Conservation (phyloP, 2,329 filamentous ascomycete genomes). For the Penicillium glabrum region DNA sequence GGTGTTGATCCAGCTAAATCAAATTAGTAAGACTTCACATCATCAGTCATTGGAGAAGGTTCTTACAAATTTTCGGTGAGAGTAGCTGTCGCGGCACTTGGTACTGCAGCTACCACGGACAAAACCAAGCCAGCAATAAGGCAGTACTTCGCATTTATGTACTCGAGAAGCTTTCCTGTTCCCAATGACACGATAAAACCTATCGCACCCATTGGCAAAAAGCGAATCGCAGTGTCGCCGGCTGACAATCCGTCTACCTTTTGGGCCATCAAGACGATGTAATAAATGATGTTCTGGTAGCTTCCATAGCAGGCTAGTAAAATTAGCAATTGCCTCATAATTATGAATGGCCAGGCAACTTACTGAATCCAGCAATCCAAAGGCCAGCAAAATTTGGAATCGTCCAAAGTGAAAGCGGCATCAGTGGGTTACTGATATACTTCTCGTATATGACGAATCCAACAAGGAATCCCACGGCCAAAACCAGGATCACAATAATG, state of each 20-base stretch:
- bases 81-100: conserved; percentile 28
- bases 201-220: conserved; percentile 43
- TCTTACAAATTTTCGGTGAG: conserved; percentile 26
- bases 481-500: conserved; percentile 44
- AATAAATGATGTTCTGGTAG: conserved; percentile 46
- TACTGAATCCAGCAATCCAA: conserved; percentile 47
- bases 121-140: conserved; percentile 36
- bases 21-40: conserved; percentile 5
- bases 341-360: conserved; percentile 1
- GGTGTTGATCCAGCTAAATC: conserved; percentile 38
- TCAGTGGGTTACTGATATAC: conserved; percentile 46
- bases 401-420: conserved; percentile 49
- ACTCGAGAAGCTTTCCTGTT: conserved; percentile 38
- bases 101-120: conserved; percentile 40
- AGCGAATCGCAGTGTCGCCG: conserved; percentile 41
- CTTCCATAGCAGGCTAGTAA: conserved; percentile 41
- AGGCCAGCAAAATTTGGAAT: conserved; percentile 48
- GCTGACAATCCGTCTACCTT: conserved; percentile 41
- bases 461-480: conserved; percentile 39
- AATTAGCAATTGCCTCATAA: conserved; percentile 7
- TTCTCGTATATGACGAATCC: conserved; percentile 44
- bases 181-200: conserved; percentile 40
- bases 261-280: conserved; percentile 44
- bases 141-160: conserved; percentile 39
- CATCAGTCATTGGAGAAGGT: background rate